Conservation (phyloP, 139 green algal species). For the Chlorella sp. region DNA sequence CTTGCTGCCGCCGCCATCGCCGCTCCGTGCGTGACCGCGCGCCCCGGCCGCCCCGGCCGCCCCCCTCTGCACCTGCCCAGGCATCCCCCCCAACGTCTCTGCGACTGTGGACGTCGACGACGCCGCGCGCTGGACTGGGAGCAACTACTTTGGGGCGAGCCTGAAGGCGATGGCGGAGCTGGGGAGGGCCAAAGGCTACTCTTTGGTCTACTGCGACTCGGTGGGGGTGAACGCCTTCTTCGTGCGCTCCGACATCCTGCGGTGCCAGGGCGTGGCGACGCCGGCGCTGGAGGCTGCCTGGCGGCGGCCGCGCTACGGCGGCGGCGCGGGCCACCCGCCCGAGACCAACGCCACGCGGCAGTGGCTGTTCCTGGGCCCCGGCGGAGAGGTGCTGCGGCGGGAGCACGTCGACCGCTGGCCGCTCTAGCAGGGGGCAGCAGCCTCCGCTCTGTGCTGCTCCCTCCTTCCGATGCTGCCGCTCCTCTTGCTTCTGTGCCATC, state of each 20-base stretch:
- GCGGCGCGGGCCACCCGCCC: background rate
- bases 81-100: too few species aligned
- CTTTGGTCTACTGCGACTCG: background rate
- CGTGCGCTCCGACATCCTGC: background rate
- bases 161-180: background rate
- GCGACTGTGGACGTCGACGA: background rate
- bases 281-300: background rate
- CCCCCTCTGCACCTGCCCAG: too few species aligned
- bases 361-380: background rate
- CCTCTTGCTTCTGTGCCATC: too few species aligned
- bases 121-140: background rate
- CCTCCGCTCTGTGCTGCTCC: too few species aligned
- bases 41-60: too few species aligned
- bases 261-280: background rate
- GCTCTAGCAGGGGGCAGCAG: background rate
- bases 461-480: too few species aligned
- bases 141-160: constrained; percentile 1
- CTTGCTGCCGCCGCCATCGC: too few species aligned
- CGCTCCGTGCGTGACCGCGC: too few species aligned
- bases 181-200: background rate
- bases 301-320: too few species aligned
- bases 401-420: too few species aligned
- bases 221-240: background rate
- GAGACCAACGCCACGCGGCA: background rate
- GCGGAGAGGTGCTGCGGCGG: background rate